Base-by-base conservation (phyloP, 176 grass and related monocot species). In the Cenchrus fungigraminus region DNA sequence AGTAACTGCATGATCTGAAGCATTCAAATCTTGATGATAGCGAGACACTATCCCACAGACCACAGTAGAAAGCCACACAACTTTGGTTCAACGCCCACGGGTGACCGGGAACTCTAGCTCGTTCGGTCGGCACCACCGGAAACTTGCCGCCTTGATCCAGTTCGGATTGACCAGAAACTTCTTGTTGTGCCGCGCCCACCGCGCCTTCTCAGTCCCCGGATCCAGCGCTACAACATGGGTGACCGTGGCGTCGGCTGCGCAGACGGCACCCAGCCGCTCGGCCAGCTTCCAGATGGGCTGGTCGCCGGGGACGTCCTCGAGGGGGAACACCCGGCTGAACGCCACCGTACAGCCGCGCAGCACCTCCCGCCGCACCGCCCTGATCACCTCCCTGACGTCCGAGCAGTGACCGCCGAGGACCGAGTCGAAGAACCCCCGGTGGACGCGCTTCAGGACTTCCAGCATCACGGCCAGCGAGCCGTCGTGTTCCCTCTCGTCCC, bases 371-470 rank as follows among this genome's bases (percentile, higher is more conserved):
- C 83, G 74, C 64, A 60, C 11, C 51, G 16, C 15, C 65, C 11
- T 9, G 65, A 85, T 69, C 65, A 70, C 83, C 64, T 54, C 82
- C 72, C 61, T 76, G 20, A 76, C 72, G 82, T 84, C 72, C 8
- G 49, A 4, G 82, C 12, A 28, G 44, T 8, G 10, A 13, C 32
- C 60, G 32, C 10, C 80, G 42, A 42, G 32, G 19, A 88, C 89
- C 12, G 87, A 82, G 37, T 86, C 85, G 19, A 95, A 92, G 80
- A 95, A 95, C 71, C 80, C 77, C n/a, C 69, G n/a, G 56, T 95
- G 93, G 64, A 81, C 14, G 37, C 80, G 79, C 71, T 70, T 81
- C 57, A 95, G 68, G 67, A 90, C 85, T 16, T 55, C 83, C 53
- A 95, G 84, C 83, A 65, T 45, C 6, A 54, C 86, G 65, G 88